Conservation (phyloP, 108 stramenopile species). For the Cyclotella kingstonii region DNA sequence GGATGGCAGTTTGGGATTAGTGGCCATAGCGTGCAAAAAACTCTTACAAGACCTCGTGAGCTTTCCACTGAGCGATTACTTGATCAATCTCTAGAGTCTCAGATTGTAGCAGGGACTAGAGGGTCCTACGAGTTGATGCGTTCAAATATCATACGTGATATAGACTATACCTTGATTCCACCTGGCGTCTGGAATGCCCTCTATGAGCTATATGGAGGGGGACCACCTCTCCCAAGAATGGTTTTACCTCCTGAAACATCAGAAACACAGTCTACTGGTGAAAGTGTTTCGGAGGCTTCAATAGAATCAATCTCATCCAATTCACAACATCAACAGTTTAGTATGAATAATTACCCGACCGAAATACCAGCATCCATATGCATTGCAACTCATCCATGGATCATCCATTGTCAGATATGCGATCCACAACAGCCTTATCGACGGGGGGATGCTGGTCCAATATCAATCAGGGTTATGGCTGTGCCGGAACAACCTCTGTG, state of each 20-base stretch:
- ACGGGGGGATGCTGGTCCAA: conserved; percentile 71
- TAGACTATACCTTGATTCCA: conserved; percentile 75
- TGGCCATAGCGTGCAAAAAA: background rate
- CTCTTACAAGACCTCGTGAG: conserved; percentile 56
- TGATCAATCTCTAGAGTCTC: conserved; percentile 53
- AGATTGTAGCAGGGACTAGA: conserved; percentile 54
- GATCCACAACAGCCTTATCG: conserved; percentile 85
- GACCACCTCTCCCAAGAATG: conserved; percentile 87
- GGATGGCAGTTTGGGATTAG: conserved; percentile 63
- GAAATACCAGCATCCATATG: conserved; percentile 55
- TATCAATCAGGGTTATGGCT: conserved; percentile 78
- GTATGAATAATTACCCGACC: conserved; percentile 32
- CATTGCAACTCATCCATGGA: conserved; percentile 80
- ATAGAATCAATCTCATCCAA: conserved; percentile 28
- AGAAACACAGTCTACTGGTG: conserved; percentile 5
- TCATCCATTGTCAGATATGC: conserved; percentile 75
- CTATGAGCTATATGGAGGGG: conserved; percentile 85
- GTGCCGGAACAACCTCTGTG: conserved; percentile 81
- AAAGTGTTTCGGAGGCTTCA: conserved; percentile 14
- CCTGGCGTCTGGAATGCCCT: conserved; percentile 84
- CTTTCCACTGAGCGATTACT: conserved; percentile 66
- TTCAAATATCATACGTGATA: conserved; percentile 4
- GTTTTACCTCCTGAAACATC: conserved; percentile 31
- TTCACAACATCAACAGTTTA: background rate
- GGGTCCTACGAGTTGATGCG: conserved; percentile 84